These are phyloP conservation scores for Zalaria sp. DNA, from an alignment of 2,329 filamentous ascomycete species.

Conservation along the genomic window DNA sequence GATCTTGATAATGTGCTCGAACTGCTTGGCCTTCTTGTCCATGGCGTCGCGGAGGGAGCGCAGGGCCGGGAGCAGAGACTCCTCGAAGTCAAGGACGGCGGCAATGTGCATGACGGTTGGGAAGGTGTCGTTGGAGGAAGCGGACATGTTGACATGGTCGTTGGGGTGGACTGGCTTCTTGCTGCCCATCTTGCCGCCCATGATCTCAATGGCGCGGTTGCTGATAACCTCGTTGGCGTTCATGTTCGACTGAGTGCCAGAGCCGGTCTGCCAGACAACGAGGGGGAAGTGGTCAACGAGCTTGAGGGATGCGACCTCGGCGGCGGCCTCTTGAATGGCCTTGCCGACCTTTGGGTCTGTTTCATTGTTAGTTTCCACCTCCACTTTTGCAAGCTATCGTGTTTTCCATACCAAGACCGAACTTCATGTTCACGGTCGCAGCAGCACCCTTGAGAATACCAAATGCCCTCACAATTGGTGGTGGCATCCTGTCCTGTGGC, in stretches of 20 bases:
- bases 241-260: slow-evolving; percentile 99
- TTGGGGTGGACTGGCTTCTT: slow-evolving; percentile 99
- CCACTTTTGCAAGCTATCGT: neutral
- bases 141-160: slow-evolving; percentile 98
- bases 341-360: slow-evolving; percentile 75
- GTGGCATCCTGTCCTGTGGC: slow-evolving; percentile 95
- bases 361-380: neutral
- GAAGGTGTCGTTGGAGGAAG: slow-evolving; percentile 98
- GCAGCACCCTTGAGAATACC: slow-evolving; percentile 96
- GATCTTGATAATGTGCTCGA: slow-evolving; percentile 96
- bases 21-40: slow-evolving; percentile 77
- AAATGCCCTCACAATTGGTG: slow-evolving; percentile 81
- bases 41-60: slow-evolving; percentile 70
- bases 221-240: slow-evolving; percentile 99
- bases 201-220: slow-evolving; percentile 95
- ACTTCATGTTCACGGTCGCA: slow-evolving; percentile 89
- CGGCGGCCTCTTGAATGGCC: slow-evolving; percentile 87
- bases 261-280: slow-evolving; percentile 98
- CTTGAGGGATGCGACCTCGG: slow-evolving; percentile 86
- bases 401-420: slow-evolving; percentile 58
- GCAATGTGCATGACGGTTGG: slow-evolving; percentile 99
- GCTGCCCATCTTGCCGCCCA: slow-evolving; percentile 83
- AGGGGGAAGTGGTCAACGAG: slow-evolving; percentile 95
- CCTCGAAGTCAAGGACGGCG: slow-evolving; percentile 83
- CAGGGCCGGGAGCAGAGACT: slow-evolving; percentile 69